These are phyloP conservation scores for Laburnicola sp. DNA, from an alignment of 2,329 filamentous ascomycete species.

Conservation along the genomic window DNA sequence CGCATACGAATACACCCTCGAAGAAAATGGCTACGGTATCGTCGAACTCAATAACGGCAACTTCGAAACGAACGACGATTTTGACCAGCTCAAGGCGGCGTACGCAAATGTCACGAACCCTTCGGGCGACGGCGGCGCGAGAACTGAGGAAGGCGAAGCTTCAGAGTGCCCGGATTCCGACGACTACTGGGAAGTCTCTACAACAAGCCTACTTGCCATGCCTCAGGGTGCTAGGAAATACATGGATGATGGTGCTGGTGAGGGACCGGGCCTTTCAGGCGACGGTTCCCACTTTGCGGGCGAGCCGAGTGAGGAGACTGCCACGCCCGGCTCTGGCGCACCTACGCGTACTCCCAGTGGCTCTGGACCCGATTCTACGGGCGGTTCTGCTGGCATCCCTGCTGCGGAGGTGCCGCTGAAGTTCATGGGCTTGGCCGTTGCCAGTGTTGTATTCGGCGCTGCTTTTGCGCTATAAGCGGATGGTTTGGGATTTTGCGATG, in stretches of 20 bases:
- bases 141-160: constrained; percentile 52
- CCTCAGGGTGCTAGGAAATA: constrained; percentile 59
- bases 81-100: constrained; percentile 57
- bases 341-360: constrained; percentile 29
- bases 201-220: constrained; percentile 59
- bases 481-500: not conserved
- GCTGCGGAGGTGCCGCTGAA: constrained; percentile 33
- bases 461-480: constrained; percentile 33
- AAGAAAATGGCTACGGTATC: too few relatives aligned
- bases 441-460: constrained; percentile 38
- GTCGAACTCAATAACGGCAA: constrained; percentile 58
- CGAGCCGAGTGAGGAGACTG: constrained; percentile 31
- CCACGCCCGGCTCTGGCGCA: constrained; percentile 33
- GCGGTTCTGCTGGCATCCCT: constrained; percentile 20
- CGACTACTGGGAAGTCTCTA: constrained; percentile 59
- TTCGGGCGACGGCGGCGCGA: constrained; percentile 61
- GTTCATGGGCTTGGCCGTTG: constrained; percentile 35
- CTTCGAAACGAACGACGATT: constrained; percentile 66
- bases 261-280: constrained; percentile 59
- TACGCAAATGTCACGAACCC: constrained; percentile 57
- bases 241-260: constrained; percentile 61
- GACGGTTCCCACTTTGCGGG: constrained; percentile 45
- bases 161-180: constrained; percentile 59
- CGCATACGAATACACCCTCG: constrained; percentile 78
- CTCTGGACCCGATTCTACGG: constrained; percentile 4